Conservation (phyloP, 164 flowering plant genomes). For the Berberis thunbergii region DNA sequence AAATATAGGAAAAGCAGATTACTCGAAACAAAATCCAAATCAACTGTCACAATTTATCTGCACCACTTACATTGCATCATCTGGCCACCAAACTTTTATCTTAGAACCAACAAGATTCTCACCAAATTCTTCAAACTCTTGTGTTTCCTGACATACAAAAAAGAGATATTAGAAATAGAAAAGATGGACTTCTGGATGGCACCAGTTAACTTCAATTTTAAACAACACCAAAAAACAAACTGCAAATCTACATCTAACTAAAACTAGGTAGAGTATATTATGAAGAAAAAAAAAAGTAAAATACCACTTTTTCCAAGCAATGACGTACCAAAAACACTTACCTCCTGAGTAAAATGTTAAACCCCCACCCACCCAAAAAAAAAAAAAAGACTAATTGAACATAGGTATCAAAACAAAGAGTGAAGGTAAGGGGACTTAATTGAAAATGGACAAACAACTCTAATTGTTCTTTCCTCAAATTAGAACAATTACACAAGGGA, state of each 20-base stretch:
- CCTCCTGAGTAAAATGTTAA: too few relatives aligned
- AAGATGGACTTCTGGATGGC: background rate
- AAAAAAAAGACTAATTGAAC: too few relatives aligned
- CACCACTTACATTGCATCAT: slow-evolving; percentile 48
- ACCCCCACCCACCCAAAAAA: too few relatives aligned
- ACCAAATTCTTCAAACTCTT: slow-evolving; percentile 21
- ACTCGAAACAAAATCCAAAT: background rate
- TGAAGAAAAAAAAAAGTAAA: background rate
- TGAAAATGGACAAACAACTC: too few relatives aligned
- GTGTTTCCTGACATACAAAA: slow-evolving; percentile 24
- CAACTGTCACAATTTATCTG: background rate
- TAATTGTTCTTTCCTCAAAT: too few relatives aligned
- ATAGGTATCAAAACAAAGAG: too few relatives aligned
- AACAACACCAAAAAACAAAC: background rate
- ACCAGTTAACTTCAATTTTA: too few relatives aligned
- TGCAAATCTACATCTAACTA: background rate
- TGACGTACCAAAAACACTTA: too few relatives aligned
- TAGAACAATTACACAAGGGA: too few relatives aligned
- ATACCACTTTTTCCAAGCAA: background rate
- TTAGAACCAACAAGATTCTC: slow-evolving; percentile 50
- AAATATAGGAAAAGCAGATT: background rate
- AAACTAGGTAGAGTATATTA: background rate
- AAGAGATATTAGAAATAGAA: background rate
- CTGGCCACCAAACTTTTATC: slow-evolving; percentile 83
- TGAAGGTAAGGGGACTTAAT: too few relatives aligned